Base-by-base conservation (phyloP, 2,329 filamentous ascomycete species). In the Sporothrix luriei region DNA sequence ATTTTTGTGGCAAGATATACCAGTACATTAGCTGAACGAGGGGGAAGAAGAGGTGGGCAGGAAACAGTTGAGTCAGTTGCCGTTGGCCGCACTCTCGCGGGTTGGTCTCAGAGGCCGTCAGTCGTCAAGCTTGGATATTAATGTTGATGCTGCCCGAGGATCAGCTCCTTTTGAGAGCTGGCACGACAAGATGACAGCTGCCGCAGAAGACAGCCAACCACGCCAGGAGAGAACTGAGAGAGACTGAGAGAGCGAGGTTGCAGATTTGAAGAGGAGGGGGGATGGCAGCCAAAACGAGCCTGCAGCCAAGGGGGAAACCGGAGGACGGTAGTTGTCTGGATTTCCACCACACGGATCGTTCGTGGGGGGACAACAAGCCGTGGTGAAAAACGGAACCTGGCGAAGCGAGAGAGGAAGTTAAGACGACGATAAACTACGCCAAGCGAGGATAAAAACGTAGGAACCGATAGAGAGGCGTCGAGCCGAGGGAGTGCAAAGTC, bases 351-450 rank as follows among this genome's bases (percentile, higher is more conserved):
- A 13, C 24, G 21, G 26, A 16, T 46, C 43, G 43, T 21, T 68
- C 66, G 66, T 68, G 55, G 66, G 55, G 55, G 43, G 46, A 62
- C 21, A 38, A 48, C 38, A 43, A 6, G 49, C 43, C 21, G 49
- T 21, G 49, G 49, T 11, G 48, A 49, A 38, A 38, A 67, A 24
- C 38, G 24, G 49, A 46, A 40, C 6, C 21, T 48, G 33, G 21
- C 46, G 46, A 43, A 43, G 33, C 10, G 40, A 62, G 40, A 29
- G 24, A 55, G 51, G 29, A 48, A n/a, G 51, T 24, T n/a, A 19
- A 13, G 11, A n/a, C 21, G n/a, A 33, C n/a, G 55, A 14, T 14
- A 55, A n/a, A 46, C 49, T 48, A 40, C 13, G 29, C 7, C 16
- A 33, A 33, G 33, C 61, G 43, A 33, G 24, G 5, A 7, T 33